A percentile compares a stretch with the other conserved stretches of the same genome.
phyloP scores from a whole-genome alignment of 148 eudicot species.

The Salicornia ramosissima region DNA sequence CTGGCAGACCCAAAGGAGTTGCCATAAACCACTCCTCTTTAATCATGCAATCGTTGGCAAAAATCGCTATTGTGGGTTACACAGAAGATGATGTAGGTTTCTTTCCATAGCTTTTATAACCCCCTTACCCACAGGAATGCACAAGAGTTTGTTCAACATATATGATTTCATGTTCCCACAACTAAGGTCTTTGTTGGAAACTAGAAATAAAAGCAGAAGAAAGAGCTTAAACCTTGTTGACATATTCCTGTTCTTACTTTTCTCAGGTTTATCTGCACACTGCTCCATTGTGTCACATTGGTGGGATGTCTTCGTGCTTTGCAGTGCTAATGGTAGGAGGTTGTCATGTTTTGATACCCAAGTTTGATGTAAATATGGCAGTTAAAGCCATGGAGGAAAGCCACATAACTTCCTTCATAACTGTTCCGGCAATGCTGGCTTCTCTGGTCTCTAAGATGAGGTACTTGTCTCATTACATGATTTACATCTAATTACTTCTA shows the following conservation, averaged over 20 bases:
- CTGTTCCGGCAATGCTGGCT: constrained; percentile 86
- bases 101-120: background rate
- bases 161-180: background rate
- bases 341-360: constrained; percentile 76
- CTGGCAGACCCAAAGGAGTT: constrained; percentile 93
- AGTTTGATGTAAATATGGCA: constrained; percentile 71
- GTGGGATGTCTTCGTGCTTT: constrained; percentile 91
- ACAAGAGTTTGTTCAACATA: background rate
- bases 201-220: background rate
- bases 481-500: background rate
- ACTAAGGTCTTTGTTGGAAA: background rate
- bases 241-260: constrained; percentile 4
- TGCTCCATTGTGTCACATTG: constrained; percentile 92
- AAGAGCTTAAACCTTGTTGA: background rate
- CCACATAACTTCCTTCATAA: constrained; percentile 66
- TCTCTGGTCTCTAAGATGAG: constrained; percentile 61
- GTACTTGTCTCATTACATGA: constrained; percentile 35
- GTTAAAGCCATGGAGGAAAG: constrained; percentile 52
- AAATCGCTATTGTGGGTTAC: constrained; percentile 71
- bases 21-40: constrained; percentile 72
- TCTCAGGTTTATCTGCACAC: constrained; percentile 80
- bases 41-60: constrained; percentile 79
- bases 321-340: constrained; percentile 88
- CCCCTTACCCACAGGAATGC: background rate
- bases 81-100: constrained; percentile 61